Evolutionary conservation across 768 basidiomycete genomes (phyloP), one percentile per base, ranked within the genome.

Genomic region (Lentinula aciculospora): DNA sequence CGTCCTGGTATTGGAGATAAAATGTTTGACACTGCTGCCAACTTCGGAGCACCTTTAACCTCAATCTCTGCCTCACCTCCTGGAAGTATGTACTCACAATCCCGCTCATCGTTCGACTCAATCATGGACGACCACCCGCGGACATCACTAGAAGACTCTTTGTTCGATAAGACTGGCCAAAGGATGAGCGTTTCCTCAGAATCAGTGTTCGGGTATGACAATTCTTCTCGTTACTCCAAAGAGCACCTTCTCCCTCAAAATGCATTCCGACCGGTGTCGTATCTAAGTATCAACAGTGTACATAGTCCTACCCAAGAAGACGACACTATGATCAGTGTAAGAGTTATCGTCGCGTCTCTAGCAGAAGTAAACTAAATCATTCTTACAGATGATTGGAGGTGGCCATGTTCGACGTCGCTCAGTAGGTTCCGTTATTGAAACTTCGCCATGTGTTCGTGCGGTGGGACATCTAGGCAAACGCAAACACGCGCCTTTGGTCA

Each of bases 1-100:
- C 80, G 90, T 9, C 91, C 91, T 1, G 88, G 85, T 2, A 67
- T 92, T 3, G 90, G 91, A 1, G 91, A 93, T 69, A 93, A 92
- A 78, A 93, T 93, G 91, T 88, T 93, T 61, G 84, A 88, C 36
- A 83, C 76, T 12, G 68, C 63, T 6, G 51, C 21, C 25, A 82
- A 81, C 34, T 77, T 75, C 47, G 80, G 77, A 1, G 75, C 79
- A 59, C 81, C 86, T 0, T 74, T 91, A 27, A 66, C 76, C 0
- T 73, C 87, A 0, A 89, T 91, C 59, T 80, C 85, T 0, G 86
- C 81, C 0, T 89, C 88, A 0, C 87, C 88, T 1, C 67, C 78
- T 0, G 79, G 78, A 46, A 80, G 79, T 54, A 64, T 68, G 12
- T 58, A 27, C 5, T 39, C 53, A 4, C 49, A 50, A 5, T 44